phyloP scores from a whole-genome alignment of 2,329 filamentous ascomycete species.

The Fusarium chaquense region DNA sequence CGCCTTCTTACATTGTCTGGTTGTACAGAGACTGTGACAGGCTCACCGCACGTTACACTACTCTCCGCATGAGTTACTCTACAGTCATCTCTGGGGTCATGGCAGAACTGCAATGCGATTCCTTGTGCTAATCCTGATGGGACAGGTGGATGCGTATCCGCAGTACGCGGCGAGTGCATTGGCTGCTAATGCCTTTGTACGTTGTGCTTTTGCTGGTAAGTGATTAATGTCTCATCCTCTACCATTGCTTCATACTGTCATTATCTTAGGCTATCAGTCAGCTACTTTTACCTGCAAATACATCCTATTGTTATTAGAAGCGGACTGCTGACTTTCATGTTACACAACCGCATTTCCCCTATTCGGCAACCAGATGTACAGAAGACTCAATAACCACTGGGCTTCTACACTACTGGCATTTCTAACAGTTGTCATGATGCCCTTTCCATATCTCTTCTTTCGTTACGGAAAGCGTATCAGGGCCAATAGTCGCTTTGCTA shows the following conservation, averaged over 20 bases:
- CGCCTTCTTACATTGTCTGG: not conserved
- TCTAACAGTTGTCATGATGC: conserved; percentile 70
- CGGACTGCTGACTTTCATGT: not conserved
- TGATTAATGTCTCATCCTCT: conserved; percentile 19
- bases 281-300: not conserved
- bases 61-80: conserved; percentile 6
- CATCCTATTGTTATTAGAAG: not conserved
- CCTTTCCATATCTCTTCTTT: conserved; percentile 74
- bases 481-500: conserved; percentile 66
- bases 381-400: conserved; percentile 77
- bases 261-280: conserved; percentile 7
- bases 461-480: conserved; percentile 69
- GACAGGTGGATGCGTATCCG: conserved; percentile 78
- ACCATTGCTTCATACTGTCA: conserved; percentile 4
- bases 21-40: conserved; percentile 25
- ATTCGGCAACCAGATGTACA: conserved; percentile 80
- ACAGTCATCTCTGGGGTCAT: conserved; percentile 10
- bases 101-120: not conserved
- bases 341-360: conserved; percentile 76
- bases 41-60: conserved; percentile 26
- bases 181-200: conserved; percentile 84
- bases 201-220: conserved; percentile 79
- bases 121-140: conserved; percentile 30
- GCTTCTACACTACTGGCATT: conserved; percentile 72
- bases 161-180: conserved; percentile 81